Evolutionary conservation across 1,139 yeast genomes (phyloP), one percentile per base, ranked within the genome.

Genomic region (Debaryomyces subglobosus): DNA sequence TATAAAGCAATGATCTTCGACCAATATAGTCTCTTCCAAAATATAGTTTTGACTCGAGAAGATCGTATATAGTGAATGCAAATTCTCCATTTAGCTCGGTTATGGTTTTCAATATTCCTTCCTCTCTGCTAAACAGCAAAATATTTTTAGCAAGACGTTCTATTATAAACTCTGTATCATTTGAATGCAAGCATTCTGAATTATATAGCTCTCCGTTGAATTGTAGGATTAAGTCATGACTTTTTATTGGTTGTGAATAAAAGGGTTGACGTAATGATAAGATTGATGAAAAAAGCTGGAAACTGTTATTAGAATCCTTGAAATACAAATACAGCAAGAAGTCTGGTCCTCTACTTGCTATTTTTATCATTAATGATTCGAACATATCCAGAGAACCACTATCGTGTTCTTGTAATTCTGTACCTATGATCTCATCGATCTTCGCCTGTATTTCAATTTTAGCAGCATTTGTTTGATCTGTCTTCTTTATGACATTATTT

Each of bases 171-270:
- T 54, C 60, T 0, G 79, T 76, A 53, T 77, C 79, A 49, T 72
- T 75, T 2, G 56, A 46, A 2, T 53, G 48, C 32, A 68, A 57
- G 29, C 86, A 79, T 33, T 79, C 84, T 0, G 64, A 60, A 55
- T 85, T 85, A 63, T 92, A 92, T 10, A 91, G 69, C 62, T 92
- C 98, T 0, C 98, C 99, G 63, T 94, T 94, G 68, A 86, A 94
- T 60, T 89, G 97, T 54, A 84, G 49, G 59, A 67, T 44, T 51
- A 61, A 64, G 13, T 63, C 64, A 7, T 63, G 66, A 15, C 58
- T 58, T 3, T 38, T 50, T 79, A 53, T 34, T 0, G 98, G 97
- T 65, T 94, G 98, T 21, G 68, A 57, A 0, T 88, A 82, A 55
- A 89, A 81, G 0, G 98, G 98, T 34, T 79, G 79, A 49, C 98